Base-by-base conservation (phyloP, 345 rosid genomes). In the Euclidium syriacum region DNA sequence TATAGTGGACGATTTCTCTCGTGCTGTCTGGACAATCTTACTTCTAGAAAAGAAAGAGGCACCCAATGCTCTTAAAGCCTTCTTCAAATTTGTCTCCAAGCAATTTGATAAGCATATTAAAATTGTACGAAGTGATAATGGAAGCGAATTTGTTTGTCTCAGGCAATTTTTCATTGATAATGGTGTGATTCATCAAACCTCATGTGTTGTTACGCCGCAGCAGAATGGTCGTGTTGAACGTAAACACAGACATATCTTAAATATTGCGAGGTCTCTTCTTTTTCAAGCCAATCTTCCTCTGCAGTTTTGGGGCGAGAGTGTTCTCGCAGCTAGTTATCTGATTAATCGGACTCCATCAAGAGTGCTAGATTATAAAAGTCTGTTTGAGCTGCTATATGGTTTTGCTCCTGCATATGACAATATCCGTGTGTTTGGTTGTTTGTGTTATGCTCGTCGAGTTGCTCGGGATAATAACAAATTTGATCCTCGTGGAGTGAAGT, bases 61-160 rank as follows among this genome's bases (percentile, higher is more conserved):
- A 6, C 17, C 10, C 0, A 24, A 1, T 0, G 2, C 12, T 1
- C 2, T 47, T 0, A 2, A 6, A 1, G 6, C 23, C 0, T 47
- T 47, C 2, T 0, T 23, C 0, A 16, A 16, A 0, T 1, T 5
- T 0, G 52, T 6, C n/a, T n/a, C n/a, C n/a, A 30, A 30, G 2
- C 2, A 30, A 10, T 30, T 30, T 30, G 9, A 10, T 8, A 30
- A 30, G 6, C 3, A 8, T 7, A 10, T 30, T 6, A 30, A 30
- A 30, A 30, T 30, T 30, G 34, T 30, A 1, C 2, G 34, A 6
- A 30, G 34, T 30, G 34, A 30, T 2, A 30, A 30, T 7, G 34
- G 10, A 5, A 30, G 10, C 2, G 34, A 30, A 2, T 30, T 30
- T 5, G 8, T 30, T 9, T 30, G 34, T 2, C 34, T 30, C 2